Evolutionary conservation across 768 basidiomycete species (phyloP), one percentile per base, ranked within the genome.

Genomic region (Coprinopsis cinerea): DNA sequence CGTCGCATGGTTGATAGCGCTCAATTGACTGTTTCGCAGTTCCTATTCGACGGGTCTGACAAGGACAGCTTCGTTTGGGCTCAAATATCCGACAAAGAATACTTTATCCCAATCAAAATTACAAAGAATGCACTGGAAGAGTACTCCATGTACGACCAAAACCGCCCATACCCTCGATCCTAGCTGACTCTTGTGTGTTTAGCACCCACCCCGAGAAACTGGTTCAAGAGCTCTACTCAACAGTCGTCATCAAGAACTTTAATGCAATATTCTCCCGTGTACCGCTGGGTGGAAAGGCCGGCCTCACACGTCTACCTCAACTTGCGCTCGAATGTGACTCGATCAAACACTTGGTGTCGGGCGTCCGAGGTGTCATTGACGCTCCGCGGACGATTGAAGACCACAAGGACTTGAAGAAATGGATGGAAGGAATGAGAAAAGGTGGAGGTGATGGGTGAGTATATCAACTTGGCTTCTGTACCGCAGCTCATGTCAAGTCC

Each of bases 371-470:
- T 61, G 66, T 15, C 61, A 67, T 20, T 57, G 82, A 80, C 1
- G 66, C 63, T 24, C 84, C 85, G 2, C 63, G 65, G 47, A 66
- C 72, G 2, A 57, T 85, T 3, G 72, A 76, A 18, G 59, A 55
- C 2, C 58, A 77, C 36, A 42, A 50, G 4, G 67, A 74, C 24
- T 57, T 88, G 20, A 57, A 56, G 3, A 61, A 66, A 43, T 88
- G 85, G 85, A 64, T 72, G 15, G 57, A 72, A 6, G 83, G 80
- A n/a, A 63, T 86, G 42, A 73, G 70, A 47, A 61, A 72, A 39
- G 69, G 73, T 30, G 83, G 81, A 28, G 81, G 82, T 39, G 79
- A 70, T 54, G 82, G 82, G 84, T 85, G 60, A 64, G 79, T 71
- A 28, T 37, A 30, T 43, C 36, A 18, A 11, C 49, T 51, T 54